Conservation (phyloP, 1,139 yeast genomes). For the Magnusiomyces tetraspermus region DNA sequence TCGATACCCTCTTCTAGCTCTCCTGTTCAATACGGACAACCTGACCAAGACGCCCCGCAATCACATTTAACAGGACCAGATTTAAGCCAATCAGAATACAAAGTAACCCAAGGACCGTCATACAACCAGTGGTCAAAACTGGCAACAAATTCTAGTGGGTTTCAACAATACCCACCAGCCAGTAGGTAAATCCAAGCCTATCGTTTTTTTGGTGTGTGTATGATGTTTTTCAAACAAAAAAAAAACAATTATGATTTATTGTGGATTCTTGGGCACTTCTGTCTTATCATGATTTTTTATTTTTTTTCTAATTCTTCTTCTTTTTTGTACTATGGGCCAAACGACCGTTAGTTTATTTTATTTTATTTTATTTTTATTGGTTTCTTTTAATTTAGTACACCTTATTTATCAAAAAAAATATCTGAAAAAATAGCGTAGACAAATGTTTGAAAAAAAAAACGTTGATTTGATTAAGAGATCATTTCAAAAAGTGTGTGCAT, state of each 20-base stretch:
- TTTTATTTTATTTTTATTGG: too few relatives aligned
- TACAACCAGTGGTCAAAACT: background rate
- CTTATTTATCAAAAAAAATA: too few relatives aligned
- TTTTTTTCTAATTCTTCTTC: too few relatives aligned
- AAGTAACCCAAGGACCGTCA: background rate
- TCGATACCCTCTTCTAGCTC: background rate
- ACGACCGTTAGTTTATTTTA: too few relatives aligned
- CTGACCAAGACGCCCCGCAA: background rate
- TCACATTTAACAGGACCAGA: background rate
- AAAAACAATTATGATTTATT: background rate
- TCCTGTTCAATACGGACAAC: slow-evolving; percentile 1
- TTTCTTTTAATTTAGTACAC: too few relatives aligned
- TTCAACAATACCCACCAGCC: background rate
- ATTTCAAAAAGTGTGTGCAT: too few relatives aligned
- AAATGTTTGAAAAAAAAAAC: too few relatives aligned
- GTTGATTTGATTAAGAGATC: too few relatives aligned
- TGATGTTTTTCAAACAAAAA: background rate
- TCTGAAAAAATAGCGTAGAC: too few relatives aligned
- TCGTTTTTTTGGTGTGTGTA: background rate
- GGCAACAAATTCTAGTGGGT: background rate
- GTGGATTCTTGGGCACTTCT: background rate
- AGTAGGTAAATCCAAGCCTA: background rate
- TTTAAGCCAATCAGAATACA: background rate
- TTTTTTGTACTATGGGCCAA: too few relatives aligned
- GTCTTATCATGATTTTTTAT: too few relatives aligned